A percentile compares a stretch with the other conserved stretches of the same genome.
These are phyloP conservation scores for Thinopyrum elongatum DNA, from an alignment of 176 grass and related monocot species.

Conservation along the genomic window DNA sequence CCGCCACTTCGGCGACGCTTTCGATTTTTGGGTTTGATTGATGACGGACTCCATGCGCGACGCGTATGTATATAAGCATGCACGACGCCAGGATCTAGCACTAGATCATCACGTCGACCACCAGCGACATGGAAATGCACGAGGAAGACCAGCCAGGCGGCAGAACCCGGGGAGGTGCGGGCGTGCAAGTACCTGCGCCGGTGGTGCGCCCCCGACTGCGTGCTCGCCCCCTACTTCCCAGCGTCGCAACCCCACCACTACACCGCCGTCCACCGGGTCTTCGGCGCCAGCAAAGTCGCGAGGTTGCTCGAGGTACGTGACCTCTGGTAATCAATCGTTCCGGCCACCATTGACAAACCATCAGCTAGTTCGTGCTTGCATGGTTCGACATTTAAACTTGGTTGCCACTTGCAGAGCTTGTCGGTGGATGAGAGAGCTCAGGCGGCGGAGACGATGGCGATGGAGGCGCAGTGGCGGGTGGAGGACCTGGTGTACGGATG, in stretches of 20 bases:
- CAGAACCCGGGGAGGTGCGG: constrained; percentile 5
- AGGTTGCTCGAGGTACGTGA: constrained; percentile 56
- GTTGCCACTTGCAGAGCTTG: no score
- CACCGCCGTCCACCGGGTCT: constrained; percentile 56
- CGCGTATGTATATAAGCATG: no score
- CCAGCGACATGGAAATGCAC: background rate
- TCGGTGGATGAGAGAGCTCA: no score
- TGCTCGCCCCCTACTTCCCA: constrained; percentile 66
- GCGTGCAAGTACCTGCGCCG: no score
- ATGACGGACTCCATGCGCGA: no score
- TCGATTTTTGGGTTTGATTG: no score
- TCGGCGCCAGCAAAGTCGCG: constrained; percentile 69
- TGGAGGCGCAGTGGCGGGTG: no score
- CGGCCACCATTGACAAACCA: background rate
- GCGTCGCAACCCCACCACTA: constrained; percentile 42
- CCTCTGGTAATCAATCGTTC: no score
- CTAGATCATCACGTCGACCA: background rate
- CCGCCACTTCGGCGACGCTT: no score
- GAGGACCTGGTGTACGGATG: no score
- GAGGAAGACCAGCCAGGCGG: background rate
- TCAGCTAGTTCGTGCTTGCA: background rate
- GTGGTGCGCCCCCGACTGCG: constrained; percentile 58
- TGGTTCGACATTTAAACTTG: background rate
- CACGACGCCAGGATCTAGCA: background rate
- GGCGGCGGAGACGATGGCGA: no score